Evolutionary conservation across 352 stramenopile species (phyloP), one percentile per base, ranked within the genome.

Genomic region (Pythium angustatum): DNA sequence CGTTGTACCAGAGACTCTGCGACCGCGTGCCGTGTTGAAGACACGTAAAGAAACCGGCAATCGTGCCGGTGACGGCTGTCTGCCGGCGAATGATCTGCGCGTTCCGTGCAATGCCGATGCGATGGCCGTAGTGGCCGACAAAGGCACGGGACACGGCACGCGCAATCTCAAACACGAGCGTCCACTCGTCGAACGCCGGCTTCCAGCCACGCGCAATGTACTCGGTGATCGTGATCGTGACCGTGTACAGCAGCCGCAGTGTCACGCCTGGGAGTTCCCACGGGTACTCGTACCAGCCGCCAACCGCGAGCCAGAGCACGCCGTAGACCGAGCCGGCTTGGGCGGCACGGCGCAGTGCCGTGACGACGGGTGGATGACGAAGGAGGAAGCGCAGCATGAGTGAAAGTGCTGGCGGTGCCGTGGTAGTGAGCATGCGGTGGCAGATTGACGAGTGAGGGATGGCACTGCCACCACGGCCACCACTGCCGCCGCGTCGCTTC

Each of bases 171-270:
- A 70, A 70, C 26, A 19, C 28, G 14, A 73, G 48, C 11, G 67
- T 73, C 67, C 67, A 73, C 34, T 66, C 49, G 8, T 50, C 54
- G 41, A 67, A 67, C 4, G 58, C 33, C 27, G 67, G 55, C 38
- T 53, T 58, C 22, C 55, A 70, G 11, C 67, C 67, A 15, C 67
- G 67, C 5, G 44, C 41, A 21, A 73, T 50, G 61, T 72, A 72
- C 58, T 61, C 53, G 15, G 41, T 57, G 10, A 72, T 12, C 1
- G 59, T 58, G 33, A 56, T 22, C 11, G 22, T 22, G 19, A 38
- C 40, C 2, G 57, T 62, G 45, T 60, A 62, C 33, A 58, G 30
- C 33, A 71, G n/a, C 0, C 53, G 57, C 30, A 59, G 26, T 43
- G 55, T 62, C 22, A 71, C 51, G 22, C 33, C 41, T 3, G 52